phyloP scores from a whole-genome alignment of 306 rosid genomes.

The Spatholobus suberectus region DNA sequence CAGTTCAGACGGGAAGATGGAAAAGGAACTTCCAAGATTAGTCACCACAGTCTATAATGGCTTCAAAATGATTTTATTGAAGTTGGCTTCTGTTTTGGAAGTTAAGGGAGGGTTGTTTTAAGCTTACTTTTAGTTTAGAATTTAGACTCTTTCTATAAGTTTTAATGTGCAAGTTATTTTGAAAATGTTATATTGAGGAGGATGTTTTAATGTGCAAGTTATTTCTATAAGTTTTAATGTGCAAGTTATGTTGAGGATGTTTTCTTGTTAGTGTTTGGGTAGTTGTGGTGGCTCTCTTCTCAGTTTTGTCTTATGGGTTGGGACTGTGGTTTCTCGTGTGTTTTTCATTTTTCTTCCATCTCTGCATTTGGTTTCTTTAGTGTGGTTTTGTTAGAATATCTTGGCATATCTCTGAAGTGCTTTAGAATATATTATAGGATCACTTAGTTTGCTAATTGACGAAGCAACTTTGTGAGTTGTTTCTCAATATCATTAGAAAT shows the following conservation, averaged over 20 bases:
- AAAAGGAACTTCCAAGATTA: constrained; percentile 3
- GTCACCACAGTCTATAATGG: not conserved
- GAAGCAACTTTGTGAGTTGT: not conserved
- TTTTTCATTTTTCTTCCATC: not conserved
- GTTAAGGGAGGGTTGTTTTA: not conserved
- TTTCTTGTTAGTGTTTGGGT: constrained; percentile 23
- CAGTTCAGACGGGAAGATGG: not conserved
- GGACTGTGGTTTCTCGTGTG: not conserved
- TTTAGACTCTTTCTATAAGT: not conserved
- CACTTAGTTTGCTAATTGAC: not conserved
- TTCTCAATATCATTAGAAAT: not conserved
- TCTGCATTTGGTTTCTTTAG: constrained; percentile 6
- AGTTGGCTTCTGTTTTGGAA: constrained; percentile 1
- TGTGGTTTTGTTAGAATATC: not conserved
- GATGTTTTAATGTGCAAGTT: no score
- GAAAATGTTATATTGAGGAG: no score
- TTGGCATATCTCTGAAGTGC: not conserved
- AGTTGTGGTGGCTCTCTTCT: not conserved
- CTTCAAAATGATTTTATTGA: not conserved
- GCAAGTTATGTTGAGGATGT: not conserved
- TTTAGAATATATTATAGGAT: not conserved
- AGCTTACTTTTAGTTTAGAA: not conserved
- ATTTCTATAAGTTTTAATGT: no score
- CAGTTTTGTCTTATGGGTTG: not conserved
- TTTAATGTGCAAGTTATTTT: not conserved